Conservation (phyloP, 1,284 basidiomycete species). For the Malassezia slooffiae region DNA sequence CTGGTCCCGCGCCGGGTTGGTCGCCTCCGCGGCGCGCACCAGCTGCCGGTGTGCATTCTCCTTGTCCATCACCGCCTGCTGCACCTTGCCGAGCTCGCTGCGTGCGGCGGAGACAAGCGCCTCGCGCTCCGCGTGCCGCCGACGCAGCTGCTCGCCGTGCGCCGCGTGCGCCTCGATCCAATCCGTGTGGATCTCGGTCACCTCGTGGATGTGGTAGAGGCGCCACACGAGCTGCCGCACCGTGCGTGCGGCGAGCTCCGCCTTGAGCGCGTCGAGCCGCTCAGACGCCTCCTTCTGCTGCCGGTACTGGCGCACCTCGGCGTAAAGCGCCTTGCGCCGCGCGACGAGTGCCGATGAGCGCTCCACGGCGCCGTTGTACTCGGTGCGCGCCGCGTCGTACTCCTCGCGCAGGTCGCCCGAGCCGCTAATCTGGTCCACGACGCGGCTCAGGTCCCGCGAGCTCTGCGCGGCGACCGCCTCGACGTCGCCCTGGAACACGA, state of each 20-base stretch:
- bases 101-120: constrained; percentile 55
- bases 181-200: constrained; percentile 25
- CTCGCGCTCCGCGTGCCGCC: constrained; percentile 72
- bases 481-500: constrained; percentile 94
- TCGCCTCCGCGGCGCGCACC: constrained; percentile 21
- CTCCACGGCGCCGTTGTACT: constrained; percentile 79
- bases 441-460: constrained; percentile 71
- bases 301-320: constrained; percentile 93
- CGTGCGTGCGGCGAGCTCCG: constrained; percentile 65
- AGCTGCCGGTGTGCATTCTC: constrained; percentile 25
- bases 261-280: constrained; percentile 66
- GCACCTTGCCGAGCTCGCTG: constrained; percentile 20
- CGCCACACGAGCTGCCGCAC: constrained; percentile 76
- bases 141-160: constrained; percentile 62
- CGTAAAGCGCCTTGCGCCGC: constrained; percentile 79
- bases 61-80: constrained; percentile 25
- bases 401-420: constrained; percentile 69
- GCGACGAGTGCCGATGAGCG: constrained; percentile 86
- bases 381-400: constrained; percentile 78
- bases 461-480: constrained; percentile 95
- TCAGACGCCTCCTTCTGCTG: constrained; percentile 91
- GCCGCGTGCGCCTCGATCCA: constrained; percentile 42
- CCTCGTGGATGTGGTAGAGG: constrained; percentile 71
- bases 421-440: constrained; percentile 80
- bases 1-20: constrained; percentile 32